Evolutionary conservation across 2,329 filamentous ascomycete genomes (phyloP), one percentile per base, ranked within the genome.

Genomic region (Penicillium fuscoglaucum): DNA sequence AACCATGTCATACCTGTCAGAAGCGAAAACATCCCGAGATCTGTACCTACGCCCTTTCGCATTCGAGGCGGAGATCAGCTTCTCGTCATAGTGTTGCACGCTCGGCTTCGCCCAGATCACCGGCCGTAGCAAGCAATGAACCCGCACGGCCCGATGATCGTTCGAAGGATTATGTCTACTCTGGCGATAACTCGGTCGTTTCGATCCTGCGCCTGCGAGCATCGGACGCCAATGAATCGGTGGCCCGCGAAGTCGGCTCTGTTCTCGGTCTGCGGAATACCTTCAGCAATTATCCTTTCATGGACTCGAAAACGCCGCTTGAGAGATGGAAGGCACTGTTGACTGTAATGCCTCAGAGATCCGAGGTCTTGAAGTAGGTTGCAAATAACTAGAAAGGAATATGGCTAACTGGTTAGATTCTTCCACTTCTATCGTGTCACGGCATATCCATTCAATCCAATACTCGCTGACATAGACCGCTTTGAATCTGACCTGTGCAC

Each of bases 251-350:
- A 9, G 63, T 68, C 9, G 64, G 69, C 0, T 72, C 70, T 8
- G 69, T 73, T 17, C 55, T 73, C 3, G 70, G 71, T 3, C 57
- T 73, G 7, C 68, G 70, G 40, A 73, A 73, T 54, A 72, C 70
- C 0, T 70, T 70, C 31, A 61, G 44, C 19, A 68, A 52, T n/a
- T 73, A 72, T 47, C 68, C 68, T 0, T 73, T 73, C 13, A 70
- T 72, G 60, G 65, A 72, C 10, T 59, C 59, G 0, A 68, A 65
- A 31, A 68, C 70, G 0, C 64, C 68, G 0, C 41, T 53, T 3
- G 70, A 73, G 8, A 61, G 61, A 13, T 73, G 71, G 70, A 59
- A 33, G 13, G 63, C 65, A 2, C 55, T 72, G 28, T 28, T 71
- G 7, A 54, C 58, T 2, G 55, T 72, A 6, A 31, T 70, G 17